Evolutionary conservation across 2,329 filamentous ascomycete species (phyloP).

Genomic region (Fusarium pseudoanthophilum): DNA sequence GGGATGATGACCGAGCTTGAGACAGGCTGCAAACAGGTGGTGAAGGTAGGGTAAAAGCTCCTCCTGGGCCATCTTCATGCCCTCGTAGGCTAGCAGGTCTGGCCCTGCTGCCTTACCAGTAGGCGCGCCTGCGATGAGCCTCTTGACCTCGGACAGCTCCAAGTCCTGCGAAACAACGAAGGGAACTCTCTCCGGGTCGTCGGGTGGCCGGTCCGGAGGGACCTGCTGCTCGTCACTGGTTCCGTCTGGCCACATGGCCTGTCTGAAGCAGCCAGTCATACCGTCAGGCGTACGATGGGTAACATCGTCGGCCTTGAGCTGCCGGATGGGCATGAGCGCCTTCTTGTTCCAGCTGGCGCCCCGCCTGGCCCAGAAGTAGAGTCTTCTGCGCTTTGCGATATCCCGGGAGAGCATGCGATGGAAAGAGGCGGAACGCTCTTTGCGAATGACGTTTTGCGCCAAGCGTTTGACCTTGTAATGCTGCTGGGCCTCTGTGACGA

Average conservation of each 20-base stretch:
- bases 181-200: not conserved
- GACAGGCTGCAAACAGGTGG: slow-evolving; percentile 6
- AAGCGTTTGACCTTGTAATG: not conserved
- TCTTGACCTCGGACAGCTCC: not conserved
- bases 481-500: not conserved
- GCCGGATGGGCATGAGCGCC: not conserved
- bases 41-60: not conserved
- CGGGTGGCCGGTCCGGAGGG: not conserved
- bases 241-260: not conserved
- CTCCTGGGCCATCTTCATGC: not conserved
- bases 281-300: not conserved
- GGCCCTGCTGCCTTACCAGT: not conserved
- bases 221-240: not conserved
- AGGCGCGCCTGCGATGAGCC: not conserved
- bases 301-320: not conserved
- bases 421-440: not conserved
- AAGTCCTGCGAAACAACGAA: not conserved
- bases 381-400: not conserved
- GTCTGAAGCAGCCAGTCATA: not conserved
- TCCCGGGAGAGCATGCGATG: not conserved
- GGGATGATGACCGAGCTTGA: slow-evolving; percentile 6
- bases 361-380: not conserved
- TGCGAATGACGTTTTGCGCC: not conserved
- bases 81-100: slow-evolving; percentile 11
- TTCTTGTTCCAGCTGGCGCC: not conserved